A percentile compares a stretch with the other conserved stretches of the same genome.
phyloP scores from a whole-genome alignment of 2,329 filamentous ascomycete genomes.

The Cladophialophora yegresii region DNA sequence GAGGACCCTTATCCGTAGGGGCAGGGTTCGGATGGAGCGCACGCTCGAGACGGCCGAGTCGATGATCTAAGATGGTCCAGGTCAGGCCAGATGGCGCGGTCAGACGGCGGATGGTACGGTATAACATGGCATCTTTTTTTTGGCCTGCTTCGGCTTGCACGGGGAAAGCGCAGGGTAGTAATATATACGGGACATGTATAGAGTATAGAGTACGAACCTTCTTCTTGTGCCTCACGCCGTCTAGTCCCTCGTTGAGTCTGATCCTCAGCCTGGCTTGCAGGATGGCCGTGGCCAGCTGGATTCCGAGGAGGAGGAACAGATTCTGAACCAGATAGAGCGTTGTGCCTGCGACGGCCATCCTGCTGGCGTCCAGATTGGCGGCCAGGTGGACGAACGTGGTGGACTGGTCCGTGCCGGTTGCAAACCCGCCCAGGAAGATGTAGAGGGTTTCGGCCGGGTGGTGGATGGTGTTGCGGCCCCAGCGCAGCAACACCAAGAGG shows the following conservation, averaged over 20 bases:
- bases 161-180: neutral
- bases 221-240: slow-evolving; percentile 10
- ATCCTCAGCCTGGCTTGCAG: slow-evolving; percentile 16
- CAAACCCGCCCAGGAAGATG: slow-evolving; percentile 60
- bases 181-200: too few relatives aligned
- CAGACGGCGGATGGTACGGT: too few relatives aligned
- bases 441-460: slow-evolving; percentile 59
- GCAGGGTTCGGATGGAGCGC: slow-evolving; percentile 11
- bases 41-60: slow-evolving; percentile 25
- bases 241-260: neutral
- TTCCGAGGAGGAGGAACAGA: slow-evolving; percentile 23
- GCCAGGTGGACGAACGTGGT: slow-evolving; percentile 55
- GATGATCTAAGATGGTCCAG: slow-evolving; percentile 21
- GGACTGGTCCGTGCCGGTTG: slow-evolving; percentile 51
- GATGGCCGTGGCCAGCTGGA: slow-evolving; percentile 19
- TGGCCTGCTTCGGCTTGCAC: too few relatives aligned
- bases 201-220: neutral
- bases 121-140: neutral
- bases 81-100: too few relatives aligned
- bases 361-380: slow-evolving; percentile 47
- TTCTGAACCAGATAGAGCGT: slow-evolving; percentile 48
- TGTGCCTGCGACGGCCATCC: slow-evolving; percentile 55
- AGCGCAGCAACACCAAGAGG: slow-evolving; percentile 55
- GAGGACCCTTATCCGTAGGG: slow-evolving; percentile 11
- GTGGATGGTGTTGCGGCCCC: slow-evolving; percentile 59